Percentiles rank a stretch among this genome's conserved stretches.
These are phyloP conservation scores for Tremellales sp. DNA, from an alignment of 1,284 basidiomycete genomes.

Conservation along the genomic window DNA sequence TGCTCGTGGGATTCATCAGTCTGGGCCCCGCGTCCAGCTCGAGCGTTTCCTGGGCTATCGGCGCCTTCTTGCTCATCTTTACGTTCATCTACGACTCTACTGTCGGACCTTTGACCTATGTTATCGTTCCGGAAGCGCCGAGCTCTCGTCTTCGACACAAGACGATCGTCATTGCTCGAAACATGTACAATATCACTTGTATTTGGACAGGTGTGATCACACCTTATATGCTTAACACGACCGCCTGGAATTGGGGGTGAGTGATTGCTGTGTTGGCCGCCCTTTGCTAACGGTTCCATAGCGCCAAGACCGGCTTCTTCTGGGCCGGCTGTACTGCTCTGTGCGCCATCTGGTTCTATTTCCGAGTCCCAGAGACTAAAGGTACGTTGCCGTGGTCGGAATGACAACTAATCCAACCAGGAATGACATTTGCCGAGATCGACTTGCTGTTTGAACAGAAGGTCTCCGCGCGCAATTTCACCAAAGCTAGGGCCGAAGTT, in stretches of 20 bases:
- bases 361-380: slow-evolving; percentile 44
- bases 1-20: not conserved
- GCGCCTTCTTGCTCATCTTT: slow-evolving; percentile 19
- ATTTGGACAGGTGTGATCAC: slow-evolving; percentile 15
- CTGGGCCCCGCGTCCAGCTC: not conserved
- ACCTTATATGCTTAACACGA: slow-evolving; percentile 16
- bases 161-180: slow-evolving; percentile 43
- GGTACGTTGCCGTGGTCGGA: no score
- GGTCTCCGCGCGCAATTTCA: slow-evolving; percentile 3
- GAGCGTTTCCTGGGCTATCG: slow-evolving; percentile 4
- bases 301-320: slow-evolving; percentile 43
- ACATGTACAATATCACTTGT: slow-evolving; percentile 9
- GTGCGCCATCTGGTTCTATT: slow-evolving; percentile 19
- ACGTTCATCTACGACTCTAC: slow-evolving; percentile 21
- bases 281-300: slow-evolving; percentile 34
- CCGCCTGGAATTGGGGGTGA: slow-evolving; percentile 12
- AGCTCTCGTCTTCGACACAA: slow-evolving; percentile 37
- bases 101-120: slow-evolving; percentile 21
- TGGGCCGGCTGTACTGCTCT: slow-evolving; percentile 34
- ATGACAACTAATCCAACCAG: no score
- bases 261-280: no score
- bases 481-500: not conserved
- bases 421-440: slow-evolving; percentile 7
- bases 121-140: slow-evolving; percentile 18
- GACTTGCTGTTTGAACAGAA: slow-evolving; percentile 7